Evolutionary conservation across 306 rosid genomes (phyloP), one percentile per base, ranked within the genome.

Genomic region (Vicia villosa): DNA sequence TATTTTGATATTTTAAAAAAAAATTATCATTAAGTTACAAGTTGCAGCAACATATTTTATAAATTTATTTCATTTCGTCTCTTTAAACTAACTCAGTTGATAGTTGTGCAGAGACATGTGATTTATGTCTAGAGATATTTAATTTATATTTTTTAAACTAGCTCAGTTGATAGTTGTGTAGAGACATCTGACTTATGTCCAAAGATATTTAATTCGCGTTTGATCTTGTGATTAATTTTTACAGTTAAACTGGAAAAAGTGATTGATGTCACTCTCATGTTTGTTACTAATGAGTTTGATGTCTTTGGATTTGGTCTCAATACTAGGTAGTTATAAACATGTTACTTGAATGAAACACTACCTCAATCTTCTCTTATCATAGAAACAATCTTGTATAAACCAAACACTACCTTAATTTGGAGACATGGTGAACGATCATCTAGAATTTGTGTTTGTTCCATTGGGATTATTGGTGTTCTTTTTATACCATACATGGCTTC

Each of bases 391-490:
- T 55, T 55, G 37, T 24, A 24, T 1, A 0, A 52, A 52, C 32
- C 59, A 54, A 22, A 50, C 58, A 51, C 10, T 8, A 4, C 26
- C 24, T 54, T 22, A 12, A 54, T 54, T 51, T 19, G 8, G 3
- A 8, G 10, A 24, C 34, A 54, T 55, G 36, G 16, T 5, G 4
- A 13, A 12, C 80, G 73, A 74, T 43, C 20, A 60, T 11, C 45
- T 89, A 68, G 96, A 89, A 38, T 80, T 59, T 54, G 84, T 82
- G 59, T 81, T 92, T 60, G 92, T 86, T n/a, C 89, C 95, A 10
- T 4, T 82, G 59, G 98, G 98, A 74, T 85, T 92, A 10, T 68
- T 68, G 74, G 77, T 87, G 73, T 73, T 84, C 64, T 78, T 51
- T 16, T 6, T 57, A 17, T 92, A 92, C 82, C 95, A 92, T 61